phyloP scores from a whole-genome alignment of 2,329 filamentous ascomycete species.

The Bipolaris bicolor region DNA sequence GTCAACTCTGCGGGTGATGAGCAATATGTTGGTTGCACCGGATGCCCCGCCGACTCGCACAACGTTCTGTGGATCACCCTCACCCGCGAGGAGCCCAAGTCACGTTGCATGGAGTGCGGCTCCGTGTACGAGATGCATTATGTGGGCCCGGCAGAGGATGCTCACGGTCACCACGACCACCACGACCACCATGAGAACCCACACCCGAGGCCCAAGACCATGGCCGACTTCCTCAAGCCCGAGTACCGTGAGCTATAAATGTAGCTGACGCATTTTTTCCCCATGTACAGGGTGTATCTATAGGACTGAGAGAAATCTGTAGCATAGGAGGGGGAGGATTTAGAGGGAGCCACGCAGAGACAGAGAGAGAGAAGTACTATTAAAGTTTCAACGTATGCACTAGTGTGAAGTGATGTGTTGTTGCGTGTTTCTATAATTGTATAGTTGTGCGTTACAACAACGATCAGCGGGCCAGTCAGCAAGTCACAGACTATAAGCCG shows the following conservation, averaged over 20 bases:
- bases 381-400: constrained; percentile 13
- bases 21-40: constrained; percentile 97
- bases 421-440: not conserved
- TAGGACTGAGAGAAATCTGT: constrained; percentile 37
- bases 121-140: constrained; percentile 98
- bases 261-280: constrained; percentile 6
- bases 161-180: constrained; percentile 65
- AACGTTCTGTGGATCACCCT: constrained; percentile 87
- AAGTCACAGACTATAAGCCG: not conserved
- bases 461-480: not conserved
- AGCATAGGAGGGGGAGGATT: constrained; percentile 31
- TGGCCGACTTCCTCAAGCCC: constrained; percentile 93
- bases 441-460: not conserved
- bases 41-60: constrained; percentile 91
- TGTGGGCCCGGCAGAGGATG: constrained; percentile 79
- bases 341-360: constrained; percentile 8
- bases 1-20: constrained; percentile 93
- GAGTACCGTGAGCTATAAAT: constrained; percentile 77
- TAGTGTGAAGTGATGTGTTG: not conserved
- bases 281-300: constrained; percentile 35
- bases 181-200: constrained; percentile 52
- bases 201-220: constrained; percentile 81
- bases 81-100: constrained; percentile 85
- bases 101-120: constrained; percentile 96
- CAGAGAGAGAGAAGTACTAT: constrained; percentile 29